Conservation (phyloP, 163 green algal genomes). For the Prototheca wickerhamii region DNA sequence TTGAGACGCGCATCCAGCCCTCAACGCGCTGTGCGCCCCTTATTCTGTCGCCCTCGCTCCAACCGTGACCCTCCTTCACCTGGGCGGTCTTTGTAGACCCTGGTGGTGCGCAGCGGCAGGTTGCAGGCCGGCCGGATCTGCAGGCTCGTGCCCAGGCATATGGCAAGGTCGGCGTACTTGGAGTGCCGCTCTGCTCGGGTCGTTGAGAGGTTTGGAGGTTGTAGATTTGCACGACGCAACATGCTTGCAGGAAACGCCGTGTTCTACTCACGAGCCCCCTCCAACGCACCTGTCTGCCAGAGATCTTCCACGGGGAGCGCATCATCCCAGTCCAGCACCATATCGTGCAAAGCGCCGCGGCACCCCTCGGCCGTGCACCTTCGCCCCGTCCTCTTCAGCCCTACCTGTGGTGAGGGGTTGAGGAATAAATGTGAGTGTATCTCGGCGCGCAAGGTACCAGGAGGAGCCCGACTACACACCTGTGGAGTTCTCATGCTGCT, state of each 20-base stretch:
- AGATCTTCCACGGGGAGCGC: conserved; percentile 76
- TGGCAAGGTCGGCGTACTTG: conserved; percentile 53
- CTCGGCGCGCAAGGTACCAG: not conserved
- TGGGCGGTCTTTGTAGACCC: conserved; percentile 13
- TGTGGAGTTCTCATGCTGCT: too few species aligned
- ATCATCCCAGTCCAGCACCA: conserved; percentile 90
- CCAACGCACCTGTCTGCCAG: conserved; percentile 25
- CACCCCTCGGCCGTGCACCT: conserved; percentile 52
- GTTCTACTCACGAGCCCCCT: not conserved
- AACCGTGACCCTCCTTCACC: conserved; percentile 1
- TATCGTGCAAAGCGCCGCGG: conserved; percentile 54
- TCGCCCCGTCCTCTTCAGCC: conserved; percentile 72
- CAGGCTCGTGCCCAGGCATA: conserved; percentile 87
- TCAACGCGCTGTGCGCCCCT: not conserved
- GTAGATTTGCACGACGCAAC: not conserved
- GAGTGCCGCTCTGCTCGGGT: conserved; percentile 40
- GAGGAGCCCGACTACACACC: too few species aligned
- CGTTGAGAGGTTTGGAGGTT: not conserved
- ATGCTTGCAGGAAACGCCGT: not conserved
- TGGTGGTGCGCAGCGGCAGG: conserved; percentile 53
- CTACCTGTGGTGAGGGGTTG: too few species aligned
- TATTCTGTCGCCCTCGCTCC: not conserved
- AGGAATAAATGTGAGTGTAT: too few species aligned
- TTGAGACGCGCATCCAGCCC: too few species aligned
- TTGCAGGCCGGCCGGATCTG: conserved; percentile 84